Base-by-base conservation (phyloP, 352 stramenopile species). In the Globisporangium rhizosaccharum region DNA sequence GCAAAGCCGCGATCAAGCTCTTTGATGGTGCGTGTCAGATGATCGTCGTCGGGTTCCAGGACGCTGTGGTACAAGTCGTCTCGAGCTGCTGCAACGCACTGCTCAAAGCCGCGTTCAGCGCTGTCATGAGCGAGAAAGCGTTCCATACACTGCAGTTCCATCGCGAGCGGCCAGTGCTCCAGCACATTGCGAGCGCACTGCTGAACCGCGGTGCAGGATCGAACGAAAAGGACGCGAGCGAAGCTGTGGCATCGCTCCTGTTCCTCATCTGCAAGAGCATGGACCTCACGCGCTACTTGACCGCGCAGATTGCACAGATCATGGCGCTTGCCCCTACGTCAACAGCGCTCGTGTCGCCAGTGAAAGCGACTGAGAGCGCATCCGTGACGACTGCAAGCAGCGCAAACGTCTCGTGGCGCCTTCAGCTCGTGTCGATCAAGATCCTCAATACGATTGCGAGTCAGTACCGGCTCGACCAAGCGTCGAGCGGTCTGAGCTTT, bases 231-330 rank as follows among this genome's bases (percentile, higher is more conserved):
- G 84, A 94, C 30, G 66, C 84, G 1, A 90, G 82, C 20, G 82
- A 94, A 55, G 82, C 82, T 0, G 79, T 92, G 1, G 72, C 79
- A 0, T 88, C 78, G 25, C 58, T 94, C 23, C 66, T 94, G 0
- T 94, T 90, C 45, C 66, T 94, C 48, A 87, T 91, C 44, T 92
- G 80, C 68, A 94, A 94, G 59, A 94, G 84, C 42, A 57, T 61
- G 12, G 78, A 92, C 17, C 75, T 90, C 45, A 90, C 82, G 15
- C 63, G 65, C 12, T 82, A 77, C 45, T 62, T 92, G 42, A 86
- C 80, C 1, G 26, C 50, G 0, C 76, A 86, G 39, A 90, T 92
- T 33, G 70, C 66, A 0, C 57, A 70, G 9, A 74, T 79, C 39
- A 84, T 90, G 65, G 33, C 33, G 0, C 15, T 10, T 7, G 30